These are phyloP conservation scores for Purshia tridentata DNA, from an alignment of 306 rosid genomes.

Conservation along the genomic window DNA sequence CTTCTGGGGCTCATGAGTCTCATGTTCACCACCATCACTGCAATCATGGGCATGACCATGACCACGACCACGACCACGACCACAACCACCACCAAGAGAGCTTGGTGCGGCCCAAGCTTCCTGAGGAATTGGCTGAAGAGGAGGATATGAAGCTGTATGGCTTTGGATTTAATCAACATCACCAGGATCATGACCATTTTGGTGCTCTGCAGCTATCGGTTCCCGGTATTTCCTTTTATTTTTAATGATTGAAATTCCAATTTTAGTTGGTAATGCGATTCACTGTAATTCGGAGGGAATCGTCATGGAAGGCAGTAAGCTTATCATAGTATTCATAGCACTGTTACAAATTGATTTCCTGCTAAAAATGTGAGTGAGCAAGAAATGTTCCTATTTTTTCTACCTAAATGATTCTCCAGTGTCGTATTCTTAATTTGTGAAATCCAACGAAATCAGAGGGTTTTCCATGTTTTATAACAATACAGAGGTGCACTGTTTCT, in stretches of 20 bases:
- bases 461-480: too few relatives aligned
- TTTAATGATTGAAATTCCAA: not conserved
- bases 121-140: constrained; percentile 95
- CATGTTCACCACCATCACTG: constrained; percentile 35
- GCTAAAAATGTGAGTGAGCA: too few relatives aligned
- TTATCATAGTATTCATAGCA: too few relatives aligned
- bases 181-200: constrained; percentile 34
- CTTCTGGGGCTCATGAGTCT: constrained; percentile 29
- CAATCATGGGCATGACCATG: constrained; percentile 36
- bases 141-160: constrained; percentile 86
- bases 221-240: constrained; percentile 43
- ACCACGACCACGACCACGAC: constrained; percentile 17
- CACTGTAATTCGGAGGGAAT: too few relatives aligned
- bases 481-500: not conserved
- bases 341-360: too few relatives aligned
- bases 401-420: too few relatives aligned
- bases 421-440: too few relatives aligned
- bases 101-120: constrained; percentile 43
- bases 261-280: too few relatives aligned
- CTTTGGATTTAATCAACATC: constrained; percentile 48
- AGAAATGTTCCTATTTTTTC: too few relatives aligned
- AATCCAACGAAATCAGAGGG: too few relatives aligned
- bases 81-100: constrained; percentile 27
- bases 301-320: too few relatives aligned
- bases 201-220: constrained; percentile 53